A percentile compares a stretch with the other conserved stretches of the same genome.
Conservation (phyloP, 1,284 basidiomycete species). For the Heterobasidion occidentale region DNA sequence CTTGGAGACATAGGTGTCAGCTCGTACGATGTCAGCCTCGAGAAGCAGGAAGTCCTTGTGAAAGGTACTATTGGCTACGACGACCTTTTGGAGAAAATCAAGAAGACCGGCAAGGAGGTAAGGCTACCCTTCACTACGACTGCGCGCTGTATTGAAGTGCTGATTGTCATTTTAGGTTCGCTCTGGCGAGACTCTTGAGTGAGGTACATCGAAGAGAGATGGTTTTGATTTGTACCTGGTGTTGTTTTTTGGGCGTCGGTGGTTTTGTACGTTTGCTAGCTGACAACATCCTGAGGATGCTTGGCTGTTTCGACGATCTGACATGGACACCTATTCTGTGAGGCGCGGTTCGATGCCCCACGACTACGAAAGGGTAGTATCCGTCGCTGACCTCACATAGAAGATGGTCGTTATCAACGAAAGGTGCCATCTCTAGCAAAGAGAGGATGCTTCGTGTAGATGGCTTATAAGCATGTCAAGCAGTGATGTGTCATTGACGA, state of each 20-base stretch:
- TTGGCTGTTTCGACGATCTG: no score
- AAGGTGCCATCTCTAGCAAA: no score
- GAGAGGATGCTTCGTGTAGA: no score
- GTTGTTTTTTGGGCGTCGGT: background rate
- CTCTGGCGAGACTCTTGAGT: conserved; percentile 23
- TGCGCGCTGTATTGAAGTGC: background rate
- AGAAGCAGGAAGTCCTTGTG: conserved; percentile 68
- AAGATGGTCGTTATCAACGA: no score
- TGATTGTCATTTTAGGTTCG: conserved; percentile 20
- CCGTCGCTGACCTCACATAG: no score
- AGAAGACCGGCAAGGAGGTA: conserved; percentile 84
- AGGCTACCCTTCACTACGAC: conserved; percentile 6
- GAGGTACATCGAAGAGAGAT: background rate
- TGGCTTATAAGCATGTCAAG: no score
- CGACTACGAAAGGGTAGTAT: no score
- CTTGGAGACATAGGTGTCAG: conserved; percentile 35
- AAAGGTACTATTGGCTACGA: conserved; percentile 59
- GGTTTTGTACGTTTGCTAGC: background rate
- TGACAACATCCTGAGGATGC: no score
- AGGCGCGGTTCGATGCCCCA: no score
- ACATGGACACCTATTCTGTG: no score
- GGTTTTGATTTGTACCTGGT: background rate
- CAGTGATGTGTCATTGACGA: no score
- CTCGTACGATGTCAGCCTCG: conserved; percentile 54
- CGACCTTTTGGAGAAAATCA: conserved; percentile 63